Base-by-base conservation (phyloP, 1,284 basidiomycete species). In the Apiotrichum veenhuisii region DNA sequence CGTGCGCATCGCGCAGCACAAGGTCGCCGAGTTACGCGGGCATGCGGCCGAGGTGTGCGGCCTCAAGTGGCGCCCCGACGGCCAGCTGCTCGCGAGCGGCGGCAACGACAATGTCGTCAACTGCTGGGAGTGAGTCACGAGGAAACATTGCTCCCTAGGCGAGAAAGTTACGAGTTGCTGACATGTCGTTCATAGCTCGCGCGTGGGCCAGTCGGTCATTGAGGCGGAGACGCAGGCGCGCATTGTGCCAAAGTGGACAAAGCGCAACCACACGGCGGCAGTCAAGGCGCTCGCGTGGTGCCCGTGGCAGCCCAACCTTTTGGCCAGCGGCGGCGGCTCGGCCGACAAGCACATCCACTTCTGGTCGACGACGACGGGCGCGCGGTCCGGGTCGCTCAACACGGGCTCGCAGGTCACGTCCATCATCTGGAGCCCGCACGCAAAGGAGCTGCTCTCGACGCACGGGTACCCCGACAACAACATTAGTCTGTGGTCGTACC, bases 261-360 rank as follows among this genome's bases (percentile, higher is more conserved):
- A 95, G 78, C 82, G 89, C 44, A 95, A 92, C 73, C 93, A 97
- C 76, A 91, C 88, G 0, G 93, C 92, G 0, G 93, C 93, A 0
- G 92, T 96, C 65, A 97, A 97, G 87, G 94, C 93, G 0, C 80
- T 99, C 45, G 91, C 92, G 0, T 99, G 96, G 92, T 97, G 91
- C 65, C 92, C 95, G 0, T 98, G 95, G 93, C 91, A 95, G 78
- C 84, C 88, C 0, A 88, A 88, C 11, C 81, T 98, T 10, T 84
- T 98, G 47, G 95, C 95, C 0, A 87, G 89, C 0, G 96, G 96
- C 0, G 96, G 96, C 1, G 96, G 96, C 0, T 94, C 92, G 0
- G 89, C 89, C 61, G 95, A 98, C 72, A 89, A 91, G 40, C 91
- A 87, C 25, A 90, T 98, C 66, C 90, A 98, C 72, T 82, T 96